phyloP scores from a whole-genome alignment of 2,329 filamentous ascomycete genomes.

The Myriosclerotinia scirpicola region DNA sequence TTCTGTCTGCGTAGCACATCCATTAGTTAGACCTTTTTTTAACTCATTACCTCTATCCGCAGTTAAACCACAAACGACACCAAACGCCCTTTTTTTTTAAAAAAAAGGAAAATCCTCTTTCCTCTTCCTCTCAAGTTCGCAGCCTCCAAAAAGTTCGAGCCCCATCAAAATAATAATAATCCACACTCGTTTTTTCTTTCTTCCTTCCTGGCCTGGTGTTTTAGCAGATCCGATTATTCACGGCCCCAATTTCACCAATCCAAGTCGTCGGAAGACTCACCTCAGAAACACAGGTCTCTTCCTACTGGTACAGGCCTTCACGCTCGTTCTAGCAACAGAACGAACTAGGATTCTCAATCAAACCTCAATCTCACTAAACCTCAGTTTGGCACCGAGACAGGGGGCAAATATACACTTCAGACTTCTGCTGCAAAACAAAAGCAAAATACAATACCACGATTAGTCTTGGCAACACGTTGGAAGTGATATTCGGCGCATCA shows the following conservation, averaged over 20 bases:
- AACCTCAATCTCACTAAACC: neutral
- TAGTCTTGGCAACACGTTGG: conserved; percentile 20
- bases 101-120: too few relatives aligned
- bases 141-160: conserved; percentile 12
- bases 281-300: neutral
- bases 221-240: conserved; percentile 8
- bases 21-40: too few relatives aligned
- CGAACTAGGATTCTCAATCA: conserved; percentile 9
- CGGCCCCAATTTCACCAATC: conserved; percentile 5
- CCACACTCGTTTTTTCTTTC: conserved; percentile 15
- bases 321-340: conserved; percentile 21
- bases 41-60: conserved; percentile 1
- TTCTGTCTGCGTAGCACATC: conserved; percentile 6
- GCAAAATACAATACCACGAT: conserved; percentile 17
- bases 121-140: conserved; percentile 15
- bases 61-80: conserved; percentile 14
- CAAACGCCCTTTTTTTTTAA: conserved; percentile 8
- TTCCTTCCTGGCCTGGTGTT: neutral
- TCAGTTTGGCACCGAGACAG: conserved; percentile 19
- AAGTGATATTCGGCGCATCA: conserved; percentile 32
- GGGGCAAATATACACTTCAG: neutral
- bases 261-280: conserved; percentile 6
- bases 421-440: conserved; percentile 7
- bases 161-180: conserved; percentile 20
- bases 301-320: conserved; percentile 11